phyloP scores from a whole-genome alignment of 257 asterid genomes.

The Apocynum venetum region DNA sequence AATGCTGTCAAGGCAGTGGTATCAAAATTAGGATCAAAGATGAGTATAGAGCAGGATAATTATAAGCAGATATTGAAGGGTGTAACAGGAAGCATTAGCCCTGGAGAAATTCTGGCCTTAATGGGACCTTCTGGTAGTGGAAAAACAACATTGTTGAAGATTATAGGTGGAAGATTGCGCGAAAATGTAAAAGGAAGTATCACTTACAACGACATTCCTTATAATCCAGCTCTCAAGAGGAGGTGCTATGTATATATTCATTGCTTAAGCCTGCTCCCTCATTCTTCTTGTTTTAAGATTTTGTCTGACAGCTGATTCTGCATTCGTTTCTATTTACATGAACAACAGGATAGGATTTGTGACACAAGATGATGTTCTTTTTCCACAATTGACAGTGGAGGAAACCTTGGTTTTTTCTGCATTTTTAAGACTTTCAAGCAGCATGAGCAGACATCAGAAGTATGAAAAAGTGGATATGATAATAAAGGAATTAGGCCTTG shows the following conservation, averaged over 20 bases:
- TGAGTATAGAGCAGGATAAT: conserved; percentile 38
- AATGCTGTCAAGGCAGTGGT: conserved; percentile 62
- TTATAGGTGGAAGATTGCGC: conserved; percentile 66
- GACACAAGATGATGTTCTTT: conserved; percentile 84
- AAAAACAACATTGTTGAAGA: conserved; percentile 74
- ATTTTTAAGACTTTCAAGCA: conserved; percentile 67
- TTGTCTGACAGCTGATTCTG: neutral
- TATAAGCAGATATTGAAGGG: conserved; percentile 86
- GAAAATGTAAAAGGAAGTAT: conserved; percentile 71
- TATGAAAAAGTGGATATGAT: conserved; percentile 61
- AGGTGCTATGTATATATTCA: conserved; percentile 34
- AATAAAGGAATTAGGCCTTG: conserved; percentile 80
- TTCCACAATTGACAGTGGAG: conserved; percentile 87
- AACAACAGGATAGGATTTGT: conserved; percentile 80
- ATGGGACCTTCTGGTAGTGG: conserved; percentile 99
- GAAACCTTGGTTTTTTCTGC: conserved; percentile 89
- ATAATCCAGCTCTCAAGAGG: conserved; percentile 68
- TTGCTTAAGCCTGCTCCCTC: too few species aligned
- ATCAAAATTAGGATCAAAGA: conserved; percentile 49
- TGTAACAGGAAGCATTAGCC: conserved; percentile 77
- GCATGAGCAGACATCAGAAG: conserved; percentile 64
- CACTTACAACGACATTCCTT: conserved; percentile 68
- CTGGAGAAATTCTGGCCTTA: conserved; percentile 85
- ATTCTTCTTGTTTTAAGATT: too few species aligned
- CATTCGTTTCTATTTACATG: neutral